Conservation (phyloP, 2,329 filamentous ascomycete genomes). For the Pseudogymnoascus pannorum region DNA sequence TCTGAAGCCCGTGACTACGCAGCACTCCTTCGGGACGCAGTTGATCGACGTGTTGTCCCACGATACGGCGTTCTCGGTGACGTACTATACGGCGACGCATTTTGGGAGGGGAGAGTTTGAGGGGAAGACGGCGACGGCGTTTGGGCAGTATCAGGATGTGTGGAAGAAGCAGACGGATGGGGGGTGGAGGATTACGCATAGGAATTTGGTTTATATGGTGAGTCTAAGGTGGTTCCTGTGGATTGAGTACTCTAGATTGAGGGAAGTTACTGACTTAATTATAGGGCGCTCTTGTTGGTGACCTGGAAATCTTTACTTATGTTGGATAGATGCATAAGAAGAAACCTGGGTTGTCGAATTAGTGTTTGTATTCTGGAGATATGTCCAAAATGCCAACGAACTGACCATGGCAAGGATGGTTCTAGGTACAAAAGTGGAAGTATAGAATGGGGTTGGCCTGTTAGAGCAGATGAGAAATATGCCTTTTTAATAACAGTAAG, state of each 20-base stretch:
- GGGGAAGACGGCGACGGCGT: not conserved
- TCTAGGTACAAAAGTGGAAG: no score
- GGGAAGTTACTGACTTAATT: not conserved
- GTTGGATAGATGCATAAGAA: no score
- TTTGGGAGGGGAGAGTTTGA: not conserved
- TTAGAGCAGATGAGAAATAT: no score
- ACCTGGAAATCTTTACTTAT: not conserved
- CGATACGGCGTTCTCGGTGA: not conserved
- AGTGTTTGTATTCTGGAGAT: no score
- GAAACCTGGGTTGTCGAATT: no score
- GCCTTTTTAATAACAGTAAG: no score
- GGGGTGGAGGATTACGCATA: not conserved
- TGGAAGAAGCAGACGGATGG: not conserved
- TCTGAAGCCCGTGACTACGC: conserved; percentile 4
- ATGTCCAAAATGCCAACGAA: no score
- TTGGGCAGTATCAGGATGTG: conserved; percentile 8
- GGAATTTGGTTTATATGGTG: conserved; percentile 4
- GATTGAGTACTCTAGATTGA: not conserved
- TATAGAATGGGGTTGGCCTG: no score
- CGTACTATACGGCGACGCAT: conserved; percentile 1
- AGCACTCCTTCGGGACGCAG: not conserved
- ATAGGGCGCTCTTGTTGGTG: not conserved
- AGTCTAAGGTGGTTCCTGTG: not conserved
- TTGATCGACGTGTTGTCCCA: not conserved
- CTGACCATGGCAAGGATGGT: no score